A percentile compares a stretch with the other conserved stretches of the same genome.
Evolutionary conservation across 2,329 filamentous ascomycete species (phyloP).

Genomic region (Trichoderma oligosporum): DNA sequence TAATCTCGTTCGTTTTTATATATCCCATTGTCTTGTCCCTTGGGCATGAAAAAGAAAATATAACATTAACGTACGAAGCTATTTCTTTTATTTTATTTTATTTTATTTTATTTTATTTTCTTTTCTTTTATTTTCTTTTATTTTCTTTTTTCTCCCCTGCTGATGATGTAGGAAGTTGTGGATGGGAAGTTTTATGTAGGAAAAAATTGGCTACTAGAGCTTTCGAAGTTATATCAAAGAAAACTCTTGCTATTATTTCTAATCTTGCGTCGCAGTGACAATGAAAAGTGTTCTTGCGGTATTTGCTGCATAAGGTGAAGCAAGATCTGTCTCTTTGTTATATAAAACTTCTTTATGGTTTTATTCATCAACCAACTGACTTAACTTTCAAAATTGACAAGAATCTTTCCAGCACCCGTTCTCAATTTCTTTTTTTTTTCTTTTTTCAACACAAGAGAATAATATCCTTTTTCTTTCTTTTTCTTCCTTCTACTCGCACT

Average conservation of each 20-base stretch:
- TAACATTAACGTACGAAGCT: neutral
- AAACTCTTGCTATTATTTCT: too few species aligned
- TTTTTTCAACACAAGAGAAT: neutral
- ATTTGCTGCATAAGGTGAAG: too few species aligned
- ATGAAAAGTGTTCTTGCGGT: neutral
- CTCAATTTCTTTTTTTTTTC: neutral
- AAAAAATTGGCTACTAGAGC: too few species aligned
- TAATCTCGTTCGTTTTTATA: neutral
- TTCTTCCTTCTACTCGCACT: neutral
- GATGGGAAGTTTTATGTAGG: too few species aligned
- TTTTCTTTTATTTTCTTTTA: too few species aligned
- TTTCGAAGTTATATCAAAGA: too few species aligned
- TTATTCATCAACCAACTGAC: neutral
- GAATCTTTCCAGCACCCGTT: neutral
- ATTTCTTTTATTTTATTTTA: too few species aligned
- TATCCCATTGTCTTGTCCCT: neutral
- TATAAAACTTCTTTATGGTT: neutral
- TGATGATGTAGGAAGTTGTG: too few species aligned
- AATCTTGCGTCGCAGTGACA: neutral
- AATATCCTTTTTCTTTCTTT: neutral
- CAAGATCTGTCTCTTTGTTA: too few species aligned
- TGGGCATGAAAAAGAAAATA: neutral
- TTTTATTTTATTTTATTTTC: too few species aligned
- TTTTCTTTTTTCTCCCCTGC: neutral
- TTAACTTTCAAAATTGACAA: neutral